phyloP scores from a whole-genome alignment of 1,139 yeast species.

The Geotrichum cucujoidarum region DNA sequence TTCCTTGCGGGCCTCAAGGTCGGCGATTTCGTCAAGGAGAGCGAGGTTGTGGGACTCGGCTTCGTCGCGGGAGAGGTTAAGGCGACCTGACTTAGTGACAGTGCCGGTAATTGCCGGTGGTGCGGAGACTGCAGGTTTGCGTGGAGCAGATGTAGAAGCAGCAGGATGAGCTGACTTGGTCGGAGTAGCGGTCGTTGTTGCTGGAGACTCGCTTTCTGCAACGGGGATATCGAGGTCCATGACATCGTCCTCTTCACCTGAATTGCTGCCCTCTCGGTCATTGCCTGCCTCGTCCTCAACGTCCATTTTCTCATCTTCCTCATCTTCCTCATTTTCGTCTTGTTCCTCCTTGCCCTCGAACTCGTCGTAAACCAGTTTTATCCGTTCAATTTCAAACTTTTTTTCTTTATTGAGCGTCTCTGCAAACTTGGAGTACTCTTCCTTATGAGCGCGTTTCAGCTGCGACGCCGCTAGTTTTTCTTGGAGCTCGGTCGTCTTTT shows the following conservation, averaged over 20 bases:
- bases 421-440: constrained; percentile 30
- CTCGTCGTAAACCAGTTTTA: constrained; percentile 2
- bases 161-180: not conserved
- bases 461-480: constrained; percentile 27
- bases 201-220: not conserved
- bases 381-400: constrained; percentile 22
- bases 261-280: constrained; percentile 17
- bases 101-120: not conserved
- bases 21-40: constrained; percentile 30
- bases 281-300: not conserved
- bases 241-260: not conserved
- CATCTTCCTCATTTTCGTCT: not conserved
- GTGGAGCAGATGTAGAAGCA: no score
- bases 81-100: constrained; percentile 25
- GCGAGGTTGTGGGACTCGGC: constrained; percentile 24
- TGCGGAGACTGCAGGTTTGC: not conserved
- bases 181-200: not conserved
- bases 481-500: constrained; percentile 27
- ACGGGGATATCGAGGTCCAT: not conserved
- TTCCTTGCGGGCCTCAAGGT: constrained; percentile 27
- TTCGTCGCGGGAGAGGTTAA: constrained; percentile 29
- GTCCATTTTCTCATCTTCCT: not conserved
- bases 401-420: constrained; percentile 28
- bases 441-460: constrained; percentile 27
- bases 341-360: constrained; percentile 10